Base-by-base conservation (phyloP, 2,329 filamentous ascomycete species). In the Clonostachys solani region DNA sequence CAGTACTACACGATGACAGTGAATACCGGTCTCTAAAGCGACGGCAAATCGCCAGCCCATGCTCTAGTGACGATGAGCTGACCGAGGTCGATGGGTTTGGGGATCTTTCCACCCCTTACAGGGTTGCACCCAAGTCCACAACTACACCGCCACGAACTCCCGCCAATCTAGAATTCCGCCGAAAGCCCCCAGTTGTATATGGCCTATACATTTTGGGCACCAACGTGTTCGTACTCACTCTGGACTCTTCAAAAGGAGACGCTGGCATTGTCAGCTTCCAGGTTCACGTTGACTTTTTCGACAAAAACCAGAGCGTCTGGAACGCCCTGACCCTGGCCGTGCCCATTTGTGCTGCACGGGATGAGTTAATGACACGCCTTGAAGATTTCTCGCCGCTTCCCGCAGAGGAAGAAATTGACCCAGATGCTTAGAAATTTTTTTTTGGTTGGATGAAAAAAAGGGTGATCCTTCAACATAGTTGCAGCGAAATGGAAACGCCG, bases 281-380 rank as follows among this genome's bases (percentile, higher is more conserved):
- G 42, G 63, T 71, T n/a, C 65, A 70, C 42, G 56, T 65, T 18
- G 59, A 69, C 42, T 71, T 73, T 41, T 57, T 60, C 45, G 62
- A 71, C 40, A 56, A 56, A 12, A 56, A 62, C 16, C 69, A 73
- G 53, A 65, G 68, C 45, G 61, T 73, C 18, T 73, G 71, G 71
- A 73, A 73, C 51, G 71, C 68, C 3, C 52, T 73, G 36, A 73
- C 71, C 5, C 46, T 71, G 10, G 71, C 68, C 9, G 60, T 70
- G 18, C 62, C 62, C 12, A 61, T 64, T 3, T 73, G 69, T 46
- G 52, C 67, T 46, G 69, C 69, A 5, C 60, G 69, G 13, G 68
- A 73, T 43, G 64, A 70, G 46, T 55, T 72, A 46, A 65, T 62
- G 42, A 47, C 53, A 7, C 57, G 66, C 40, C 43, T 53, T 17